Base-by-base conservation (phyloP, 2,329 filamentous ascomycete species). In the Capronia coronata region DNA sequence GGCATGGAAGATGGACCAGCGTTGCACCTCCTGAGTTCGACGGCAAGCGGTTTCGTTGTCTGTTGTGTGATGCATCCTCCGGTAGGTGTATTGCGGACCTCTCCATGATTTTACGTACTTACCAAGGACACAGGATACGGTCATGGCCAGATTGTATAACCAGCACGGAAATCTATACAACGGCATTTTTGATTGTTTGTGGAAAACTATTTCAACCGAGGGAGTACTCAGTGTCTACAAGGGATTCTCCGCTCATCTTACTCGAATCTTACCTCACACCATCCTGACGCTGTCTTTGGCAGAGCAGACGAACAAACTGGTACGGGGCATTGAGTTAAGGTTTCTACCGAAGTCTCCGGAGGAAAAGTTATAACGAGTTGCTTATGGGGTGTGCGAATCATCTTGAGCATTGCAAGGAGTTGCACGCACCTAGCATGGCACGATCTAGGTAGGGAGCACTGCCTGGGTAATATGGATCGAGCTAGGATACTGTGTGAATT, bases 81-180 rank as follows among this genome's bases (percentile, higher is more conserved):
- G 64, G 86, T 85, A 88, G 70, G n/a, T n/a, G n/a, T 65, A 77
- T 67, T 54, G 25, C 19, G 11, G 37, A 19, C 14, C 3, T 18
- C 48, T 48, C 38, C 25, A 6, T 2, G 19, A n/a, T 49, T 19
- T 61, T 21, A 23, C 44, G 2, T 21, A 49, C 48, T 57, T 35
- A 52, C 50, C 30, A 44, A 45, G 27, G 29, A 47, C 40, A 48
- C 40, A 54, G 79, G 93, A 98, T 68, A 98, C 93, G 3, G 87
- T 98, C 71, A 98, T 98, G 93, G 93, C 88, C 55, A 85, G 93
- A 56, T 84, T 98, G 75, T 98, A 98, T 76, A 98, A 98, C 74
- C 93, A 98, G 68, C 94, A 90, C 55, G 93, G 93, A 45, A 94
- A 96, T 66, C 77, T 98, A n/a, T 98, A 98, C 75, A 83, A 79